These are phyloP conservation scores for Acorus gramineus DNA, from an alignment of 106 monocot genomes.

Conservation along the genomic window DNA sequence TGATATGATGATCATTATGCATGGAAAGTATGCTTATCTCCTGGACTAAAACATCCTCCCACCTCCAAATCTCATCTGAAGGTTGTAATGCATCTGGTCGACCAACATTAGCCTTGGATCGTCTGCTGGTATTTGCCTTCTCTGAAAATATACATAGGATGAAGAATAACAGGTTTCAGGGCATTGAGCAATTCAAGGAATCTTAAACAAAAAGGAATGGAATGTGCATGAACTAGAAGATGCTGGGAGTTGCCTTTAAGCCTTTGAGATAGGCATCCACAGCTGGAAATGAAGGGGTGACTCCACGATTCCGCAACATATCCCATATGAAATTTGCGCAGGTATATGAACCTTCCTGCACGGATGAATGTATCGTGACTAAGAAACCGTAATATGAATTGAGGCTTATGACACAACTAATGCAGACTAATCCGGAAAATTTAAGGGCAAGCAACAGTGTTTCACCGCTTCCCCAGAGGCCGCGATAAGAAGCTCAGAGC, in stretches of 20 bases:
- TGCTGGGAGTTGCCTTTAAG: conserved; percentile 46
- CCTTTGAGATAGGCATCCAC: conserved; percentile 73
- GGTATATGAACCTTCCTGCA: conserved; percentile 75
- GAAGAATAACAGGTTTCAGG: background rate
- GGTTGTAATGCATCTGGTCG: conserved; percentile 42
- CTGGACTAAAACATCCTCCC: conserved; percentile 2
- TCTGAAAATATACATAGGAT: conserved; percentile 22
- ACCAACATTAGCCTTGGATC: conserved; percentile 75
- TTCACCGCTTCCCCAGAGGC: too few relatives aligned
- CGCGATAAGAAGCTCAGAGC: too few relatives aligned
- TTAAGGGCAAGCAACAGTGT: too few relatives aligned
- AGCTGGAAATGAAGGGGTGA: conserved; percentile 45
- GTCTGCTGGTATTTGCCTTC: conserved; percentile 69
- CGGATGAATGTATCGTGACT: too few relatives aligned
- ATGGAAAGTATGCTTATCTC: too few relatives aligned
- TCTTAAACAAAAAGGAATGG: background rate
- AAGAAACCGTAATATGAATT: background rate
- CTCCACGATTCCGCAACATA: conserved; percentile 68
- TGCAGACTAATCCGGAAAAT: background rate
- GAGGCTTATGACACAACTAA: background rate
- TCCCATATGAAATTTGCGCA: conserved; percentile 94
- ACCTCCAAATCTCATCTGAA: conserved; percentile 32
- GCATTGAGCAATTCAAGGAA: background rate
- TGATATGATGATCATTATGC: too few relatives aligned
- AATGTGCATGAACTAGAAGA: background rate